These are phyloP conservation scores for Aspergillus haitiensis DNA, from an alignment of 495 filamentous ascomycete genomes.

Conservation along the genomic window DNA sequence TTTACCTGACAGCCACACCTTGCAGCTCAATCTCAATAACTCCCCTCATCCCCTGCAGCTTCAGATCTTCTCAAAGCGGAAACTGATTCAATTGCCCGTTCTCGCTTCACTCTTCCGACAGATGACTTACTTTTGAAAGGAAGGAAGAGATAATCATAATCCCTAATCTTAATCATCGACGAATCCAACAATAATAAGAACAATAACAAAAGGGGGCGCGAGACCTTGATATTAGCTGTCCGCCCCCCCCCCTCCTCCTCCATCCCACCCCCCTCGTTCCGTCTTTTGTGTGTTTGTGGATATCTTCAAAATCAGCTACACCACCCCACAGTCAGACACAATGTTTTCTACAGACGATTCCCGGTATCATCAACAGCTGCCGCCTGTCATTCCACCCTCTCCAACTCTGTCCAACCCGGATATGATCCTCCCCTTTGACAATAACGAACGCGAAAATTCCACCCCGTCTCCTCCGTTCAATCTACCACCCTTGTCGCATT, in stretches of 20 bases:
- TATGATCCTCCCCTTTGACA: constrained; percentile 77
- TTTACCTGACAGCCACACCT: constrained; percentile 7
- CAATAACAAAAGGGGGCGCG: constrained; percentile 12
- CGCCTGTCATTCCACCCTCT: constrained; percentile 49
- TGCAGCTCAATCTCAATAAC: constrained; percentile 4
- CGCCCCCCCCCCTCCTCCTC: neutral
- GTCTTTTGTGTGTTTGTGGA: constrained; percentile 2
- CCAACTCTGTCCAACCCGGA: constrained; percentile 91
- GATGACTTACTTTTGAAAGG: constrained; percentile 21
- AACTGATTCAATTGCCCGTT: constrained; percentile 3
- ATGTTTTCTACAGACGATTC: constrained; percentile 20
- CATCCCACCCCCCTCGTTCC: constrained; percentile 3
- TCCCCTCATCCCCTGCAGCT: constrained; percentile 16
- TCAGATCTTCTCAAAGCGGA: constrained; percentile 14
- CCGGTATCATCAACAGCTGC: constrained; percentile 16
- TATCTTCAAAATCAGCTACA: constrained; percentile 1
- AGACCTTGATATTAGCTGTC: neutral
- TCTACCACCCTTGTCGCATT: constrained; percentile 40
- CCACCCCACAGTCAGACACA: neutral
- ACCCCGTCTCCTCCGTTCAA: constrained; percentile 50
- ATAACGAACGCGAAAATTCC: constrained; percentile 57
- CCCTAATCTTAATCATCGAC: too few species aligned
- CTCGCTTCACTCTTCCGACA: neutral
- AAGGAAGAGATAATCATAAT: neutral
- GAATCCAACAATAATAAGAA: neutral